Conservation (phyloP, 176 grass and related monocot genomes). For the Hsuehochloa calcarea region DNA sequence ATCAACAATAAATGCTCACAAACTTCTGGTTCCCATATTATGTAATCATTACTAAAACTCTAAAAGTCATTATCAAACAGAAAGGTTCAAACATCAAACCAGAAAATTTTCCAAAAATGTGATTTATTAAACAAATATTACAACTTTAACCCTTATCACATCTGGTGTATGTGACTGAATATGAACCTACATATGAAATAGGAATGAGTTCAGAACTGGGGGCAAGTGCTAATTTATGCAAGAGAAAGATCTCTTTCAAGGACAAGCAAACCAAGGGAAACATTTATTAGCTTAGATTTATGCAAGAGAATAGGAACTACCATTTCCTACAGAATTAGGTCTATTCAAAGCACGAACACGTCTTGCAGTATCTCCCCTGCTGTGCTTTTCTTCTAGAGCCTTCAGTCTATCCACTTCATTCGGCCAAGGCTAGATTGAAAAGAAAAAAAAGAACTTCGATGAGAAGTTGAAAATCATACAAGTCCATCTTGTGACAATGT, state of each 20-base stretch:
- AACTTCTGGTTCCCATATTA: not conserved
- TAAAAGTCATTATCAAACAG: not conserved
- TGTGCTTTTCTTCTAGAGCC: constrained; percentile 60
- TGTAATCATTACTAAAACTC: not conserved
- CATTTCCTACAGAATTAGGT: constrained; percentile 28
- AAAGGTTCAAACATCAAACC: constrained; percentile 12
- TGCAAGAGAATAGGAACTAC: constrained; percentile 20
- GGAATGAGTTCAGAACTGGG: constrained; percentile 1
- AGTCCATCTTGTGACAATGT: not conserved
- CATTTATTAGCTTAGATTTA: not conserved
- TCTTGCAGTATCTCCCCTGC: constrained; percentile 66
- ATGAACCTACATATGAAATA: constrained; percentile 15
- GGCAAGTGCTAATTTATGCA: not conserved
- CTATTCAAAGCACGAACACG: constrained; percentile 39
- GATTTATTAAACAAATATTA: not conserved
- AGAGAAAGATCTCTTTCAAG: not conserved
- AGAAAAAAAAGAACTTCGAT: not conserved
- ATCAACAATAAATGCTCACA: constrained; percentile 6
- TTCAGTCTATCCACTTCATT: constrained; percentile 65
- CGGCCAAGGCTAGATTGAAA: constrained; percentile 40
- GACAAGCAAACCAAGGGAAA: not conserved
- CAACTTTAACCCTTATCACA: not conserved
- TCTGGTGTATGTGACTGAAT: not conserved
- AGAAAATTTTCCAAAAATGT: not conserved
- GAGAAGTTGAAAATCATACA: constrained; percentile 7